These are phyloP conservation scores for Vinca minor DNA, from an alignment of 257 asterid genomes.

Conservation along the genomic window DNA sequence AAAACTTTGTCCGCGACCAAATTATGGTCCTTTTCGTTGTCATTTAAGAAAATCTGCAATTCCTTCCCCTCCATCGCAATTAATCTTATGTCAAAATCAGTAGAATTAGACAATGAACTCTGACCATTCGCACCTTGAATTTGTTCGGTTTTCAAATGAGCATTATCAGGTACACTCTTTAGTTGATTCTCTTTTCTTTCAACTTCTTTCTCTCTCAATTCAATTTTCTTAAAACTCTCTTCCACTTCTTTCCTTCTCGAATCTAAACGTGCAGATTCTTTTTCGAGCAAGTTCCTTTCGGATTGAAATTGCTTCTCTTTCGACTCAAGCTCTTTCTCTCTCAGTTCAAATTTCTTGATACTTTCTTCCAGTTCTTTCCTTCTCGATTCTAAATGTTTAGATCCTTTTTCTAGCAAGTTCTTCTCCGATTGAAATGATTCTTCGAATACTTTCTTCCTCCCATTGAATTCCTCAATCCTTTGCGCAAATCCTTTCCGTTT, in stretches of 20 bases:
- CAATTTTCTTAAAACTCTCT: not conserved
- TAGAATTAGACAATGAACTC: not conserved
- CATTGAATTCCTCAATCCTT: conserved; percentile 7
- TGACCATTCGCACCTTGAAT: not conserved
- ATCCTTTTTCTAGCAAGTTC: conserved; percentile 1
- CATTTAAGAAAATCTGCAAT: conserved; percentile 42
- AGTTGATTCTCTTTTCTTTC: conserved; percentile 14
- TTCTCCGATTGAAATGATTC: conserved; percentile 6
- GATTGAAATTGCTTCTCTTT: conserved; percentile 10
- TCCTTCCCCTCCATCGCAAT: conserved; percentile 15
- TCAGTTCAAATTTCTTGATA: not conserved
- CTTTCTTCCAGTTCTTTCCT: conserved; percentile 13
- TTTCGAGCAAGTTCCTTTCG: conserved; percentile 6
- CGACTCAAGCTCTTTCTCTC: not conserved
- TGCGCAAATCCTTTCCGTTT: conserved; percentile 4
- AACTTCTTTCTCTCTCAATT: not conserved
- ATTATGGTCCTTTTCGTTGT: conserved; percentile 30
- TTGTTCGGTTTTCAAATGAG: not conserved
- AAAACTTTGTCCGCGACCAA: conserved; percentile 30
- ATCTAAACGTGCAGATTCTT: not conserved
- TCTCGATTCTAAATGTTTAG: not conserved
- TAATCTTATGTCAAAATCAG: not conserved
- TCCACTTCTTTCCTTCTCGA: conserved; percentile 7
- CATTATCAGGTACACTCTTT: conserved; percentile 22
- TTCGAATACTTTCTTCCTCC: conserved; percentile 15